Evolutionary conservation across 2,329 filamentous ascomycete genomes (phyloP), one percentile per base, ranked within the genome.

Genomic region (Cercospora zeina): DNA sequence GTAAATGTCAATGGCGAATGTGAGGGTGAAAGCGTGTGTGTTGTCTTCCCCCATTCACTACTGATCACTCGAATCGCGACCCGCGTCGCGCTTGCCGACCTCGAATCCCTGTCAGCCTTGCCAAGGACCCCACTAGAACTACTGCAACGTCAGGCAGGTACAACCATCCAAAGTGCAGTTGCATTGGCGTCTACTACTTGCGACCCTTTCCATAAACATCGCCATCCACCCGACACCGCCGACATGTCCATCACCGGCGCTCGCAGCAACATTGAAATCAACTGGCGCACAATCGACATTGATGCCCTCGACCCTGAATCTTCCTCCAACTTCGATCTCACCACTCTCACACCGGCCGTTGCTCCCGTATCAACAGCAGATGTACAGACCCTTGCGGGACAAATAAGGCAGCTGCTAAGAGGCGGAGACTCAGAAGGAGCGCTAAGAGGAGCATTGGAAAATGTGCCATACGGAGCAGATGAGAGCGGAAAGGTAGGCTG

Each of bases 231-330:
- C 30, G 10, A 30, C 45, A 65, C 16, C 53, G 37, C 24, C 51
- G 62, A 21, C 30, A 65, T 63, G 58, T 54, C 63, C 19, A 61
- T 56, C 27, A 31, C 34, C 61, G 62, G 69, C 63, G 64, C 81
- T 80, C 79, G 77, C 80, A 45, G 47, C 47, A 59, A 51, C 45
- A 59, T 59, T 30, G 72, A 75, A 59, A 76, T 85, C 78, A 87
- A 88, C 76, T 88, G 85, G 80, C 90, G 93, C 77, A 96, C 91
- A 69, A 95, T 97, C 83, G 91, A 97, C 83, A 89, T 97, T 77
- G 93, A 97, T 76, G 88, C 89, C 70, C 85, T 96, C 71, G 90
- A 95, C 77, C 91, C 93, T 63, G 93, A 97, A 78, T 95, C 91
- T 71, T 86, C 90, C 68, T 81, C 86, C 78, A 97, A 97, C 85